phyloP scores from a whole-genome alignment of 202 grass and related monocot genomes.

The Carex arenaria region DNA sequence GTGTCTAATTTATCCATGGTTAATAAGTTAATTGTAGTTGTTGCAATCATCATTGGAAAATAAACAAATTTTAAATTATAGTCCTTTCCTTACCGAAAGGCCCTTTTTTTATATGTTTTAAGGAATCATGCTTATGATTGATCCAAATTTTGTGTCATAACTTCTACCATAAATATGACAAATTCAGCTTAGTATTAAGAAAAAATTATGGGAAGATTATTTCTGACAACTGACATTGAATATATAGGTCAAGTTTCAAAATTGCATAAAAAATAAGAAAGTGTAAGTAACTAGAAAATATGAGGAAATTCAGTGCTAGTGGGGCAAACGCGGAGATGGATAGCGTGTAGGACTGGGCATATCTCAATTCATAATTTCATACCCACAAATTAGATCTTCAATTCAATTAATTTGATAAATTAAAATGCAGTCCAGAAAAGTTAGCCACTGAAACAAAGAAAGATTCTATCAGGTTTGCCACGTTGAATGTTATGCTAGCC shows the following conservation, averaged over 20 bases:
- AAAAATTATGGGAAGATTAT: background rate
- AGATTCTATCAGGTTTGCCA: conserved; percentile 16
- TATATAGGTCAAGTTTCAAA: background rate
- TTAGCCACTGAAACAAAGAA: conserved; percentile 18
- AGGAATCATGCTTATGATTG: background rate
- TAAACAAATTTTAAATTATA: conserved; percentile 1
- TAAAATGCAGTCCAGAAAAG: conserved; percentile 7
- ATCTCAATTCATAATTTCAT: background rate
- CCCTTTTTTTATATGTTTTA: background rate
- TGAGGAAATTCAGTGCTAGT: conserved; percentile 1
- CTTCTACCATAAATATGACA: background rate
- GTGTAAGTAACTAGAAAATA: background rate
- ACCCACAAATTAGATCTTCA: background rate
- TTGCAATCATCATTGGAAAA: background rate
- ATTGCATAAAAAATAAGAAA: background rate
- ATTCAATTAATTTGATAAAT: background rate
- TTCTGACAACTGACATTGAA: background rate
- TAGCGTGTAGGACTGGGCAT: conserved; percentile 7
- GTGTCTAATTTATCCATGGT: background rate
- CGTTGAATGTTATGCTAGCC: background rate
- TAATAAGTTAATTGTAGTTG: background rate
- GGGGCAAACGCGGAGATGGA: conserved; percentile 9
- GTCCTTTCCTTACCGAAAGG: background rate
- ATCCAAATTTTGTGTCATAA: background rate
- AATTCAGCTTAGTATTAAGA: background rate